Evolutionary conservation across 768 basidiomycete genomes (phyloP).

Genomic region (Mycena pura): DNA sequence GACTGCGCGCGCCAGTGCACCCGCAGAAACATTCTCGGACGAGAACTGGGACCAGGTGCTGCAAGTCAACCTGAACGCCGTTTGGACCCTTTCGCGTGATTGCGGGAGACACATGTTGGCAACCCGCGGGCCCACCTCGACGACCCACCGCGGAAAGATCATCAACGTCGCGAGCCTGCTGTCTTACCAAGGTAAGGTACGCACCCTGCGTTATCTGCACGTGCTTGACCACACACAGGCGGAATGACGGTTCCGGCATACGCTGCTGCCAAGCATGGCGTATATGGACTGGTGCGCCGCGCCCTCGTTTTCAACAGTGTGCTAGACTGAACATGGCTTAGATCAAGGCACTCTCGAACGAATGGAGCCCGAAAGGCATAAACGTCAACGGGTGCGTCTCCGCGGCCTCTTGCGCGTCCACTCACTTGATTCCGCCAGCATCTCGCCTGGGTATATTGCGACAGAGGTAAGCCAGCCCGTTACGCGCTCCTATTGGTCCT

Average conservation of each 20-base stretch:
- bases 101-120: conserved; percentile 55
- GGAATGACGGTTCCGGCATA: conserved; percentile 55
- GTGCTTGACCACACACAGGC: neutral
- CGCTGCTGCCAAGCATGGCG: conserved; percentile 54
- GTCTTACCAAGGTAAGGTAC: conserved; percentile 34
- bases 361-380: conserved; percentile 54
- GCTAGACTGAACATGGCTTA: neutral
- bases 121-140: conserved; percentile 30
- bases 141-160: conserved; percentile 47
- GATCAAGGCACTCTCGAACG: conserved; percentile 45
- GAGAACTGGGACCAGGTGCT: conserved; percentile 56
- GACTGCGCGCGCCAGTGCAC: conserved; percentile 4
- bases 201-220: neutral
- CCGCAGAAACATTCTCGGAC: conserved; percentile 51
- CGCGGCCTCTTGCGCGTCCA: neutral
- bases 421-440: conserved; percentile 20
- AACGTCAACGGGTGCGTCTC: conserved; percentile 45
- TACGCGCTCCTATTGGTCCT: neutral
- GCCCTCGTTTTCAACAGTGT: neutral
- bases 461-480: conserved; percentile 43
- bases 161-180: conserved; percentile 53
- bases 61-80: conserved; percentile 55
- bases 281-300: conserved; percentile 38
- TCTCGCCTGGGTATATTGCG: conserved; percentile 53
- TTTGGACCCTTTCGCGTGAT: conserved; percentile 51